Evolutionary conservation across 331 rosid genomes (phyloP).

Genomic region (Quercus phellos): DNA sequence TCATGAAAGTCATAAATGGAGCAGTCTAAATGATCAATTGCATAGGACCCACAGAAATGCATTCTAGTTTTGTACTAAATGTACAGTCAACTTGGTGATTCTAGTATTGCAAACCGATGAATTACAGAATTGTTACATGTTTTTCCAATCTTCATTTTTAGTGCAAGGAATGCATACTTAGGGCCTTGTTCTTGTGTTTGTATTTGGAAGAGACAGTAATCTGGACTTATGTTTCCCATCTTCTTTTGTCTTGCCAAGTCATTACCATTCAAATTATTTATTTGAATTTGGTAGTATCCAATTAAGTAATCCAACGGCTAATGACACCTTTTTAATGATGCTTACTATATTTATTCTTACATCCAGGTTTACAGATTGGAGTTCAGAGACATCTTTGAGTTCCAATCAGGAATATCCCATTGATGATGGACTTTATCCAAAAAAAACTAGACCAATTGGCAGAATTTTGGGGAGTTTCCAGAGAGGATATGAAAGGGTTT

Average conservation of each 20-base stretch:
- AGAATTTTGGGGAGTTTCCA: neutral
- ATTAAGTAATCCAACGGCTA: neutral
- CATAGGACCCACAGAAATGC: neutral
- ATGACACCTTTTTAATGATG: neutral
- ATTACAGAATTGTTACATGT: neutral
- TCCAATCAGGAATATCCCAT: slow-evolving; percentile 27
- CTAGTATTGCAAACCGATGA: neutral
- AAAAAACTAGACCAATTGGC: slow-evolving; percentile 26
- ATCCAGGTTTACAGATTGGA: slow-evolving; percentile 59
- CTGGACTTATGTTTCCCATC: too few relatives aligned
- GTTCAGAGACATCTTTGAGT: slow-evolving; percentile 41
- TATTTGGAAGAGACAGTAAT: neutral
- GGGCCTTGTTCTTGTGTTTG: too few relatives aligned
- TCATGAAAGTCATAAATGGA: too few relatives aligned
- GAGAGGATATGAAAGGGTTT: too few relatives aligned
- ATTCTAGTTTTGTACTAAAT: neutral
- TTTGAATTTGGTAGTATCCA: neutral
- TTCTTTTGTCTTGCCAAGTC: too few relatives aligned
- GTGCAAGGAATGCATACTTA: neutral
- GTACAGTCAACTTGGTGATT: neutral
- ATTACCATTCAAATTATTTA: neutral
- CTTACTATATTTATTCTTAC: neutral
- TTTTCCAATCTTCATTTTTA: neutral
- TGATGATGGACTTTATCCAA: slow-evolving; percentile 15
- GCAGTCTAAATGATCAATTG: neutral